phyloP scores from a whole-genome alignment of 768 basidiomycete species.

The Russula griseocarnosa region DNA sequence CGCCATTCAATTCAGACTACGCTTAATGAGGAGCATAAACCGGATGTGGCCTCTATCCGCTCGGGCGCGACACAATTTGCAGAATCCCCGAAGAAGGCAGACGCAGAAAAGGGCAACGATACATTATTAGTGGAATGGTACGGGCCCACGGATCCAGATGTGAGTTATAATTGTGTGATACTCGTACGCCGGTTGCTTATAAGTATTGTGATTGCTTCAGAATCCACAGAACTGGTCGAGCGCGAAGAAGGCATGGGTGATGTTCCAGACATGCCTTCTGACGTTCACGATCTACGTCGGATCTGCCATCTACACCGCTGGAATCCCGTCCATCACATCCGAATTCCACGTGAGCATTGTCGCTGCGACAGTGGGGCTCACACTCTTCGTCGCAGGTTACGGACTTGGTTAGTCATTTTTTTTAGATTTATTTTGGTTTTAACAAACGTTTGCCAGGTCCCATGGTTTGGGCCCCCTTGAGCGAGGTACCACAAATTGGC shows the following conservation, averaged over 20 bases:
- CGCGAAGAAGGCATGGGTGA: constrained; percentile 33
- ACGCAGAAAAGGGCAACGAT: constrained; percentile 25
- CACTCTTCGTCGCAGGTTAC: constrained; percentile 32
- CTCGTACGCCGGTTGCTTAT: neutral
- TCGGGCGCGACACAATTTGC: neutral
- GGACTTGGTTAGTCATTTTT: constrained; percentile 27
- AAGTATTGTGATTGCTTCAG: neutral
- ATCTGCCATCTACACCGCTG: constrained; percentile 36
- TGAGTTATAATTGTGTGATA: neutral
- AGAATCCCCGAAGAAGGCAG: neutral
- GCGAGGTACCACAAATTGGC: constrained; percentile 36
- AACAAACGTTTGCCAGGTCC: constrained; percentile 27
- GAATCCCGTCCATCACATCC: constrained; percentile 31
- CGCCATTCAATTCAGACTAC: neutral
- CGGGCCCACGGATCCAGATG: constrained; percentile 28
- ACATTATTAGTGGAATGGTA: constrained; percentile 33
- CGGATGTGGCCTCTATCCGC: constrained; percentile 3
- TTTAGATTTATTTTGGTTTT: neutral
- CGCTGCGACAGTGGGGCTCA: constrained; percentile 35
- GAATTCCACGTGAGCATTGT: constrained; percentile 34
- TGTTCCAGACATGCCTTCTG: constrained; percentile 36
- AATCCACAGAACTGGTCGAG: constrained; percentile 34
- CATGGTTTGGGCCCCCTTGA: constrained; percentile 35
- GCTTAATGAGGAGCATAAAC: neutral
- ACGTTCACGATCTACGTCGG: constrained; percentile 38